Percentiles rank a stretch among this genome's conserved stretches.
These are phyloP conservation scores for Neopestalotiopsis sp. DNA, from an alignment of 2,329 filamentous ascomycete species.

Conservation along the genomic window DNA sequence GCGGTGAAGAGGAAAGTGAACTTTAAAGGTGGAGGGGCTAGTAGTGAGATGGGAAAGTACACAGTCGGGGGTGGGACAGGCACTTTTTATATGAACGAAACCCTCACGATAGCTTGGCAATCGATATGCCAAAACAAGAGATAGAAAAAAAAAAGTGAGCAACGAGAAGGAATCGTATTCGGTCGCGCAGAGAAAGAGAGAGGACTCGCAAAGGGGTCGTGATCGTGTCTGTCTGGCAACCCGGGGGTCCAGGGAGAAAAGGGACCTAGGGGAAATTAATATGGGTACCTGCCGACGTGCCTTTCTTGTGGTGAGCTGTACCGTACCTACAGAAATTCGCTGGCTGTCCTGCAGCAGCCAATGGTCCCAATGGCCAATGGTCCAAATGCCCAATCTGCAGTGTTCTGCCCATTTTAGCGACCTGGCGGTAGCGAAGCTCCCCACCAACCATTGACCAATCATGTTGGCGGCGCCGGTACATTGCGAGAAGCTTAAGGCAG, in stretches of 20 bases:
- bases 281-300: slow-evolving; percentile 10
- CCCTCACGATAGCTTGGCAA: neutral
- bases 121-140: neutral
- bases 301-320: neutral
- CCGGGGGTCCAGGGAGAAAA: neutral
- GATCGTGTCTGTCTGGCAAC: slow-evolving; percentile 1
- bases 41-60: neutral
- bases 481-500: neutral
- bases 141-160: neutral
- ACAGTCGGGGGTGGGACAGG: neutral
- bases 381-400: neutral
- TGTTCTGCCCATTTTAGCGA: neutral
- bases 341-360: neutral
- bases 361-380: too few relatives aligned
- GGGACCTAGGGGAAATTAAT: slow-evolving; percentile 16
- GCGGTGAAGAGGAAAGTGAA: neutral
- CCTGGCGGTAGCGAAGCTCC: slow-evolving; percentile 7
- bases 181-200: neutral
- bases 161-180: slow-evolving; percentile 13
- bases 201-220: slow-evolving; percentile 13
- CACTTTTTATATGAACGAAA: neutral
- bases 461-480: neutral
- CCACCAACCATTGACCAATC: slow-evolving; percentile 10
- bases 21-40: neutral
- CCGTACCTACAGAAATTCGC: neutral